Percentiles rank a stretch among this genome's conserved stretches.
These are phyloP conservation scores for Rubia yunnanensis DNA, from an alignment of 257 asterid genomes.

Conservation along the genomic window DNA sequence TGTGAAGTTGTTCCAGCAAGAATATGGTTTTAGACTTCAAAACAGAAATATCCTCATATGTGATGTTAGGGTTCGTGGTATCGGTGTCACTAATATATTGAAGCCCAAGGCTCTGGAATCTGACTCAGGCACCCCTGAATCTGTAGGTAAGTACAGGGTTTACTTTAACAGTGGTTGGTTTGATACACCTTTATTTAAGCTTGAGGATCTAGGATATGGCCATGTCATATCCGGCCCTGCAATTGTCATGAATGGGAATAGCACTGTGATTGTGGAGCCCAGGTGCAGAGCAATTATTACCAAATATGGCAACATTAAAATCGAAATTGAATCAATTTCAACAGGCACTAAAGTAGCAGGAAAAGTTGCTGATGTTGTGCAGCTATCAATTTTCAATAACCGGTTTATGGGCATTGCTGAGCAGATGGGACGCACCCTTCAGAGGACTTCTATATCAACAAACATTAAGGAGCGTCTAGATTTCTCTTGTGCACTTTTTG, in stretches of 20 bases:
- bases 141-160: constrained; percentile 44
- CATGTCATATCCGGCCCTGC: constrained; percentile 73
- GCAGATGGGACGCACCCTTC: constrained; percentile 98
- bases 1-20: constrained; percentile 67
- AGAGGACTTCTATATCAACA: constrained; percentile 91
- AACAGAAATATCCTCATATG: constrained; percentile 66
- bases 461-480: constrained; percentile 90
- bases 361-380: constrained; percentile 92
- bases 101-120: constrained; percentile 52
- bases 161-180: constrained; percentile 65
- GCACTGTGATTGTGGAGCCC: constrained; percentile 88
- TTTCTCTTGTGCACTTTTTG: constrained; percentile 94
- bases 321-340: constrained; percentile 43
- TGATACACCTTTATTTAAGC: constrained; percentile 68
- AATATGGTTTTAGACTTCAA: constrained; percentile 88
- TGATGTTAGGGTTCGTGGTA: constrained; percentile 92
- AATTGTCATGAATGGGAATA: constrained; percentile 87
- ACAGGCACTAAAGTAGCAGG: constrained; percentile 35
- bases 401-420: constrained; percentile 98
- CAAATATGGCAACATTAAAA: constrained; percentile 69
- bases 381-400: constrained; percentile 87
- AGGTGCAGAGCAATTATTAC: constrained; percentile 65
- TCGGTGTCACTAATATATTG: constrained; percentile 77
- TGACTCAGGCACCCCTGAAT: constrained; percentile 33
- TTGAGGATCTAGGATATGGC: constrained; percentile 55